Base-by-base conservation (phyloP, 148 eudicot genomes). In the Heliosperma pusillum region DNA sequence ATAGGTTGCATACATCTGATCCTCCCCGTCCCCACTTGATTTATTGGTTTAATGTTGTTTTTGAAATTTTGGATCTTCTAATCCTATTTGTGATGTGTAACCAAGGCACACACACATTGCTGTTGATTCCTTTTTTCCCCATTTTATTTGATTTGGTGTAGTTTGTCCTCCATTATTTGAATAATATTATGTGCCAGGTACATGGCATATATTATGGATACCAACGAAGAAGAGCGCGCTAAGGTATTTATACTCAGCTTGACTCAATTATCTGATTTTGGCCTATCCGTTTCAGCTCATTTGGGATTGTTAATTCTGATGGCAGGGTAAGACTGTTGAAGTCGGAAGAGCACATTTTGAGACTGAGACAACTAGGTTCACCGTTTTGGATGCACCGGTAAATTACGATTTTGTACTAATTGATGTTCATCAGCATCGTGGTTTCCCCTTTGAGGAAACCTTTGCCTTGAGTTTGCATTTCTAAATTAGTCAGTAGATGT, bases 171-270 rank as follows among this genome's bases (percentile, higher is more conserved):
- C 27, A 6, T 36, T 15, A 24, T 16, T 47, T 71, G 45, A 62
- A 45, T 78, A 50, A 2, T 71, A 25, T 42, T 71, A 5, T 70
- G 20, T 80, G 42, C 24, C 78, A 92, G 97, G 98, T 96, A 96
- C 76, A 96, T 96, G 99, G 99, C 99, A 55, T 96, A 88, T 73
- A 92, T 96, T 69, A 96, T 96, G 99, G 99, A 96, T 78, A 96
- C 97, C 47, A 92, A 96, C 79, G 99, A 92, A 82, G 99, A 96
- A 79, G 99, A 96, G 81, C 89, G 99, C 71, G 82, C 70, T 10
- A 96, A 92, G 97, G 99, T 92, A 81, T 61, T 69, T 42, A 16
- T 81, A 20, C n/a, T 70, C 8, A 22, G 53, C 42, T 55, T 61
- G 66, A 52, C 50, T 21, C 44, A 16, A 57, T 50, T 45, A 15